Conservation (phyloP, 345 rosid species). For the Gossypium stocksii region DNA sequence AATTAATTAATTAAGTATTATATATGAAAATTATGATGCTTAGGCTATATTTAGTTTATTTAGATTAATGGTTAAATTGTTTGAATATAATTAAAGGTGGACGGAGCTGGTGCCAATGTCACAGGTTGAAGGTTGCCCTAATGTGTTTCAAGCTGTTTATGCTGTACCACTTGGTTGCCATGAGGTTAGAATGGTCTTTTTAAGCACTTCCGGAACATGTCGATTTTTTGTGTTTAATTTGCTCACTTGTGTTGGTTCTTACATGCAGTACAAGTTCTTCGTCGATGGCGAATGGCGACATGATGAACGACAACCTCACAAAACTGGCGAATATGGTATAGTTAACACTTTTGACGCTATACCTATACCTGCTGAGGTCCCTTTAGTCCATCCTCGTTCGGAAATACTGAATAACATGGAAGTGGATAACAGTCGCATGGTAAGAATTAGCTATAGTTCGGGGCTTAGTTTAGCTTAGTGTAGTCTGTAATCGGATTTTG, state of each 20-base stretch:
- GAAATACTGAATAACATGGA: constrained; percentile 46
- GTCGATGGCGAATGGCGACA: constrained; percentile 73
- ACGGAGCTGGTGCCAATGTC: constrained; percentile 52
- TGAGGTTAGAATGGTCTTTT: constrained; percentile 38
- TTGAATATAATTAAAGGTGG: constrained; percentile 39
- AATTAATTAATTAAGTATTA: neutral
- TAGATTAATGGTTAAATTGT: constrained; percentile 1
- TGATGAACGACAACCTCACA: constrained; percentile 49
- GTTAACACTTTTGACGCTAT: constrained; percentile 54
- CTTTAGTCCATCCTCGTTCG: constrained; percentile 24
- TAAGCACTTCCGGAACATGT: neutral
- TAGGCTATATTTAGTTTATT: constrained; percentile 5
- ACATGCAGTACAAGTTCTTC: constrained; percentile 55
- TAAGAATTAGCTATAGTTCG: constrained; percentile 21
- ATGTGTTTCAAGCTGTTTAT: constrained; percentile 56
- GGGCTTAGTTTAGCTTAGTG: neutral
- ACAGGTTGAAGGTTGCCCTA: constrained; percentile 62
- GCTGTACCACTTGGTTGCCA: constrained; percentile 56
- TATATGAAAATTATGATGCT: neutral
- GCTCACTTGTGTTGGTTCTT: constrained; percentile 1
- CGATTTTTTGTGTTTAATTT: neutral
- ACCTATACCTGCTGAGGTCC: constrained; percentile 36
- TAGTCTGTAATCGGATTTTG: neutral
- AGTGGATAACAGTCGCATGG: constrained; percentile 44
- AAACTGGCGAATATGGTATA: constrained; percentile 43